Evolutionary conservation across 2,329 filamentous ascomycete genomes (phyloP).

Genomic region (Atkinsonella texensis): DNA sequence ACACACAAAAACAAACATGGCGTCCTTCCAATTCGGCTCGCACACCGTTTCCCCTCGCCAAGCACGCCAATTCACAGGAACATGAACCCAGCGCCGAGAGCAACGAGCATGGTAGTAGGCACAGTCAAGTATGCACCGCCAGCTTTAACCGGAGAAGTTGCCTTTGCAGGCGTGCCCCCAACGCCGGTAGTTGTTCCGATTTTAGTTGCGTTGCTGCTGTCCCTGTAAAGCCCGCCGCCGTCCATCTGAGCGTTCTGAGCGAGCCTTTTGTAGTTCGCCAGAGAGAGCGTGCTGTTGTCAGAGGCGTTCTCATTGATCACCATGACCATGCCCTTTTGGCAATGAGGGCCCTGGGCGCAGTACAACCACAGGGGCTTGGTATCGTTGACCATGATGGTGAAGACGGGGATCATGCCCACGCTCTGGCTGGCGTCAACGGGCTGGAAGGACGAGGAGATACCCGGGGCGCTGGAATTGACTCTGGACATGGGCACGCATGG

Average conservation of each 20-base stretch:
- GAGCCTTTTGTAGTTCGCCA: slow-evolving; percentile 34
- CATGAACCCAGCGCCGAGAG: slow-evolving; percentile 30
- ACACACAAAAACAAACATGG: not conserved
- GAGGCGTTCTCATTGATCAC: slow-evolving; percentile 58
- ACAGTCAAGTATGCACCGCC: slow-evolving; percentile 22
- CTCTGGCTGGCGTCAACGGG: slow-evolving; percentile 42
- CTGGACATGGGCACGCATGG: slow-evolving; percentile 53
- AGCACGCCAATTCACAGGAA: slow-evolving; percentile 18
- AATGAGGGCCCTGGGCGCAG: slow-evolving; percentile 65
- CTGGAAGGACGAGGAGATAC: slow-evolving; percentile 58
- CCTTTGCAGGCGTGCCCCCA: not conserved
- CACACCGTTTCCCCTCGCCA: not conserved
- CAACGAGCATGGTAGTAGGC: slow-evolving; percentile 31
- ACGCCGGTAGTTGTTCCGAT: slow-evolving; percentile 3
- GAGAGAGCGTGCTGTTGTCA: slow-evolving; percentile 39
- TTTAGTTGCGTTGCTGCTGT: slow-evolving; percentile 1
- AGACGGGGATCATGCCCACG: slow-evolving; percentile 48
- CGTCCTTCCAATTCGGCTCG: not conserved
- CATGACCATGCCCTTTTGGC: slow-evolving; percentile 62
- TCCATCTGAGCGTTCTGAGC: slow-evolving; percentile 19
- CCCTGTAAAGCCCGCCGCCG: slow-evolving; percentile 13
- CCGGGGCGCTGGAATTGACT: slow-evolving; percentile 37
- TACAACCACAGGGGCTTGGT: slow-evolving; percentile 67
- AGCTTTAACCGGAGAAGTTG: slow-evolving; percentile 9
- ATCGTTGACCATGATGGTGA: slow-evolving; percentile 57